Evolutionary conservation across 768 basidiomycete species (phyloP).

Genomic region (Erythrobasidium yunnanense): DNA sequence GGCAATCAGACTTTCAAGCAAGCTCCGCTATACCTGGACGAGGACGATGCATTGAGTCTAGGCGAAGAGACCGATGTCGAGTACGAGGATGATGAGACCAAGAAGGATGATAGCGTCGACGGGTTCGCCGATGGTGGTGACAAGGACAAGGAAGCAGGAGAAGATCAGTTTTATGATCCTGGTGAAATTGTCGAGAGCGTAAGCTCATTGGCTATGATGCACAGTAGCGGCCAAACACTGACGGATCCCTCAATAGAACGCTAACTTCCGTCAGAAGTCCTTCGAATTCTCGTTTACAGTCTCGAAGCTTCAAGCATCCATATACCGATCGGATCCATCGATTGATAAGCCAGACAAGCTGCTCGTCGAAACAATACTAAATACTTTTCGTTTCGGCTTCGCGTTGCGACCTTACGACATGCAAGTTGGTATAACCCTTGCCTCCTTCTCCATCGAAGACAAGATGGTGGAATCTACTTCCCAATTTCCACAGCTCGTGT

Average conservation of each 20-base stretch:
- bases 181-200: constrained; percentile 36
- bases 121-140: constrained; percentile 41
- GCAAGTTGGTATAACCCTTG: constrained; percentile 69
- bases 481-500: constrained; percentile 36
- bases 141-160: constrained; percentile 47
- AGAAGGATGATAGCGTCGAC: constrained; percentile 44
- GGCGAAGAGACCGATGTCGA: constrained; percentile 36
- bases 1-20: background rate
- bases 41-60: constrained; percentile 43
- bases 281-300: constrained; percentile 84
- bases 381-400: constrained; percentile 65
- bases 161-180: constrained; percentile 37
- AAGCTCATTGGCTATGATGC: background rate
- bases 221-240: background rate
- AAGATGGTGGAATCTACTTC: constrained; percentile 53
- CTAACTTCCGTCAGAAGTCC: constrained; percentile 49
- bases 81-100: constrained; percentile 48
- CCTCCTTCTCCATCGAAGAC: constrained; percentile 59
- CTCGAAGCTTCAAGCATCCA: constrained; percentile 62
- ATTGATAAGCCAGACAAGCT: constrained; percentile 52
- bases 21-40: constrained; percentile 51
- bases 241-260: constrained; percentile 38
- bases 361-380: constrained; percentile 66
- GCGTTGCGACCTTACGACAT: constrained; percentile 72
- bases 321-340: constrained; percentile 59